Conservation (phyloP, 2,329 filamentous ascomycete genomes). For the Fusarium acutatum region DNA sequence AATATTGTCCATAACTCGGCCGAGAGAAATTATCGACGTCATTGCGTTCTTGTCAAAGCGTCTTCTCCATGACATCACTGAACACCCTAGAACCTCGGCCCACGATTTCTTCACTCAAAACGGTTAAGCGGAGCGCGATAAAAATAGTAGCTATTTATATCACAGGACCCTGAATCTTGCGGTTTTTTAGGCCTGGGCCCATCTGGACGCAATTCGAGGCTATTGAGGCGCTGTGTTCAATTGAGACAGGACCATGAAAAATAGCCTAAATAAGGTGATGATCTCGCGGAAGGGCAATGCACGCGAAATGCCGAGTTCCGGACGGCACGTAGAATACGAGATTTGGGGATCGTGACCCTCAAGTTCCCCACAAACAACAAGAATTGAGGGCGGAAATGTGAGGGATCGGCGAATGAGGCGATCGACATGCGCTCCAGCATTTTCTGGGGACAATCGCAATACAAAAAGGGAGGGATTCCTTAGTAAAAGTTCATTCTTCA, state of each 20-base stretch:
- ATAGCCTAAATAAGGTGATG: neutral
- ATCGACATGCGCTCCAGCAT: neutral
- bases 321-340: slow-evolving; percentile 24
- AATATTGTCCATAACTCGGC: neutral
- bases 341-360: slow-evolving; percentile 17
- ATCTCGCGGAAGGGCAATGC: neutral
- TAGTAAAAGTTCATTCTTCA: neutral
- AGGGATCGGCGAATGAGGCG: slow-evolving; percentile 11
- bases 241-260: neutral
- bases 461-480: neutral
- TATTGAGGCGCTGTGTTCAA: neutral
- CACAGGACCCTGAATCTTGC: neutral
- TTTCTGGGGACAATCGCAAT: neutral
- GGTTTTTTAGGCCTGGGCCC: neutral
- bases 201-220: neutral
- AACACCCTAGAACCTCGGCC: neutral
- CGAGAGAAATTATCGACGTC: neutral
- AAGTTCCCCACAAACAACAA: slow-evolving; percentile 9
- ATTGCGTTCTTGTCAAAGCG: neutral
- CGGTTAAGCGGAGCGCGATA: neutral
- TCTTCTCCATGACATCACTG: neutral
- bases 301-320: slow-evolving; percentile 4
- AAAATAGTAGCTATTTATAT: slow-evolving; percentile 4
- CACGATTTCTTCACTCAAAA: neutral
- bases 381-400: neutral